Conservation (phyloP, 148 eudicot genomes). For the Chenopodium formosanum region DNA sequence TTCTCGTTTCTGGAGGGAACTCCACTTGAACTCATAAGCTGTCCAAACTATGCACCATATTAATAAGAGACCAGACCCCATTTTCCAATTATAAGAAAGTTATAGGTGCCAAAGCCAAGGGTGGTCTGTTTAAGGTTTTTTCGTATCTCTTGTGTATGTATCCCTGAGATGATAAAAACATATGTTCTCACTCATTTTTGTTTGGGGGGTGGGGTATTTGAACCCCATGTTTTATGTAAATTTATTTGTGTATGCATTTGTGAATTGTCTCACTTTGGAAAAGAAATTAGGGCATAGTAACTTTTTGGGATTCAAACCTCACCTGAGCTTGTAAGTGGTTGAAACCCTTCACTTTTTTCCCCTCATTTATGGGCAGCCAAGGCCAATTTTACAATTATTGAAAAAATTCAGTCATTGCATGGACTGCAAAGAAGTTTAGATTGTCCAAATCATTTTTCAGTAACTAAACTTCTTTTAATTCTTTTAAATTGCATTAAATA, state of each 20-base stretch:
- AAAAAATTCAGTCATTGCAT: neutral
- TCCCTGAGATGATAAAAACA: neutral
- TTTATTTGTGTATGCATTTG: neutral
- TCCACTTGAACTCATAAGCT: neutral
- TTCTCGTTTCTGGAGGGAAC: neutral
- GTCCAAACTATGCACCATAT: neutral
- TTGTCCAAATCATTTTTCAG: neutral
- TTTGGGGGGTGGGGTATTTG: too few species aligned
- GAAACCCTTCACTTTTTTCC: neutral
- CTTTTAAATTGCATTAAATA: too few species aligned
- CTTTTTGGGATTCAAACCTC: too few species aligned
- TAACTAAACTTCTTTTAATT: neutral
- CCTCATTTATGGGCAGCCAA: neutral
- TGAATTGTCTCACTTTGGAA: neutral
- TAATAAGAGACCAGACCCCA: too few species aligned
- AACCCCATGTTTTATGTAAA: neutral
- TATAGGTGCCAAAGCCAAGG: neutral
- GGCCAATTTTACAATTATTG: neutral
- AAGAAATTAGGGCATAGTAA: neutral
- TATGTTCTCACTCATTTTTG: too few species aligned
- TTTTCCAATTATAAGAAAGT: too few species aligned
- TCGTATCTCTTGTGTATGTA: neutral
- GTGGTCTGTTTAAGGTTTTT: neutral
- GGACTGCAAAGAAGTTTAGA: neutral
- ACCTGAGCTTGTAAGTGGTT: neutral